phyloP scores from a whole-genome alignment of 768 basidiomycete species.

The Boletus coccyginus region DNA sequence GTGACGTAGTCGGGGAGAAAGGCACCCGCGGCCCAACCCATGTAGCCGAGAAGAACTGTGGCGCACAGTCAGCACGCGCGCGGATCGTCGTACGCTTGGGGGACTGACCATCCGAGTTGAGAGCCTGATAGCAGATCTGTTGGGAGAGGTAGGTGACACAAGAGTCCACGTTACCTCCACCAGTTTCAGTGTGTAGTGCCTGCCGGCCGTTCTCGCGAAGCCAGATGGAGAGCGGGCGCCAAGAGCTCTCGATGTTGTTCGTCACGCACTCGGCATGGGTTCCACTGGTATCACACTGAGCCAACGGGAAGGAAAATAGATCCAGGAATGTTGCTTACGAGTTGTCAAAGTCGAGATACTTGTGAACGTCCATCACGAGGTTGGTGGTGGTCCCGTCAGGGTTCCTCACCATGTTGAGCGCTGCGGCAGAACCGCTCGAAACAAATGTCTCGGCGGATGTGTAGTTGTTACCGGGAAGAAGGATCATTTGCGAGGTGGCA shows the following conservation, averaged over 20 bases:
- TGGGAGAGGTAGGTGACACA: constrained; percentile 46
- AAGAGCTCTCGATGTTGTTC: constrained; percentile 48
- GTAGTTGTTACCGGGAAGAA: constrained; percentile 55
- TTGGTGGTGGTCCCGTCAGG: constrained; percentile 43
- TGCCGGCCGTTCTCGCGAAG: constrained; percentile 48
- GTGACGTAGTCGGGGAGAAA: constrained; percentile 40
- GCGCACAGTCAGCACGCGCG: not conserved
- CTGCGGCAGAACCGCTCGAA: constrained; percentile 48
- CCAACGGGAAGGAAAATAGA: not conserved
- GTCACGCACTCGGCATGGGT: constrained; percentile 48
- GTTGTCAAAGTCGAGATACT: constrained; percentile 57
- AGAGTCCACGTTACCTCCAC: constrained; percentile 50
- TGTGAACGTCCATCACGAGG: constrained; percentile 62
- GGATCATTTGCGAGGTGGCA: constrained; percentile 53
- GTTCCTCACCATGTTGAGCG: constrained; percentile 44
- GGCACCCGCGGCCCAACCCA: constrained; percentile 60
- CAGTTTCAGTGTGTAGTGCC: constrained; percentile 60
- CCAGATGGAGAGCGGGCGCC: constrained; percentile 48
- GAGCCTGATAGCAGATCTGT: constrained; percentile 44
- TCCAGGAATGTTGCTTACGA: constrained; percentile 32
- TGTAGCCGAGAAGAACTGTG: constrained; percentile 50
- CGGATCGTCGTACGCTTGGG: not conserved
- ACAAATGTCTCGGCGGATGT: constrained; percentile 52
- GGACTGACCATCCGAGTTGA: constrained; percentile 46
- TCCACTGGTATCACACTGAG: constrained; percentile 23